These are phyloP conservation scores for Botryotinia calthae DNA, from an alignment of 2,329 filamentous ascomycete genomes.

Conservation along the genomic window DNA sequence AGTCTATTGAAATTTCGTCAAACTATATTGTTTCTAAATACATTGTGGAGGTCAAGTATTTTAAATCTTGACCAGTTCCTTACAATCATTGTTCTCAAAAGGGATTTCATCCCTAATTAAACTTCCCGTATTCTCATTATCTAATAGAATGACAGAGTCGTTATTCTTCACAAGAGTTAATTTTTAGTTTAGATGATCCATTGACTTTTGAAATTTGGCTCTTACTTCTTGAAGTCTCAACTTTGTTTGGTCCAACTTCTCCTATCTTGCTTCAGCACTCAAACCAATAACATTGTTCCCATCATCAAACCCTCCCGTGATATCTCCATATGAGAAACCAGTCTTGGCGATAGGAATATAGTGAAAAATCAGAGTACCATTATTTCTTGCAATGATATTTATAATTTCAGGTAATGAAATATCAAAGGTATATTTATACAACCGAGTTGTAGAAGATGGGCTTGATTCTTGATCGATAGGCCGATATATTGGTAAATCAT, in stretches of 20 bases:
- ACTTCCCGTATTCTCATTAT: not conserved
- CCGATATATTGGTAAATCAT: conserved; percentile 6
- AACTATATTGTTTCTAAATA: not conserved
- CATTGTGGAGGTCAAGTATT: not conserved
- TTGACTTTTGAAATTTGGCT: conserved; percentile 1
- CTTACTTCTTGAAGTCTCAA: conserved; percentile 3
- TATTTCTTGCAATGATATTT: not conserved
- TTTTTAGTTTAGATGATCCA: not conserved
- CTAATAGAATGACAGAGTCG: not conserved
- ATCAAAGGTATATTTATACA: not conserved
- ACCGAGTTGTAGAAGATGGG: not conserved
- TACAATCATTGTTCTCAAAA: not conserved
- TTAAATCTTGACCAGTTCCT: not conserved
- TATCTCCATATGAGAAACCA: not conserved
- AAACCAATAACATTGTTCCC: not conserved
- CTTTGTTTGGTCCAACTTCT: not conserved
- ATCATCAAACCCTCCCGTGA: not conserved
- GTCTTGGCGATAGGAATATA: not conserved
- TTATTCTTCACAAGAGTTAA: not conserved
- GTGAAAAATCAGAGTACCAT: not conserved
- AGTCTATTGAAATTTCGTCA: not conserved
- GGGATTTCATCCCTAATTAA: not conserved
- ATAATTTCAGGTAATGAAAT: not conserved
- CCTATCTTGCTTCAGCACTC: not conserved
- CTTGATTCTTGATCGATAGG: not conserved